Base-by-base conservation (phyloP, 108 stramenopile genomes). In the Cyclotella choctawhatcheeana region DNA sequence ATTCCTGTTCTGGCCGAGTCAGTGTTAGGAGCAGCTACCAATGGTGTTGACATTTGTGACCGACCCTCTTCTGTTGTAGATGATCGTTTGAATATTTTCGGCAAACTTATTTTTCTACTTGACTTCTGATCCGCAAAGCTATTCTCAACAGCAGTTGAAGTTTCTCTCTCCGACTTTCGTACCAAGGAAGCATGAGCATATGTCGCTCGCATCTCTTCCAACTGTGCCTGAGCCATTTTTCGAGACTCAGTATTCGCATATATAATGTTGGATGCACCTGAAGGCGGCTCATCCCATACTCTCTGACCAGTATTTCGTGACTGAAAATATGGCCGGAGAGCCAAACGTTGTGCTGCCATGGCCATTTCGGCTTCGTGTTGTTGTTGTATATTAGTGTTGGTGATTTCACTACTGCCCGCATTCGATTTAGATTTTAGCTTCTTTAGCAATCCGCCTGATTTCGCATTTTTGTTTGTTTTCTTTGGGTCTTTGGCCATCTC, bases 281-380 rank as follows among this genome's bases (percentile, higher is more conserved):
- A 79, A 0, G 92, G 92, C 13, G 89, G 92, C 65, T 93, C 92
- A 62, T 93, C 92, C 92, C 92, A 93, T 1, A 87, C 88, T 17
- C 88, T 73, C 62, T 89, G 64, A 1, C 73, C 69, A 8, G 89
- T 90, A 32, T 84, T 79, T 43, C 44, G 66, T 44, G 89, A 88
- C 59, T 86, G 84, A 65, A 83, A 93, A 71, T 85, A 93, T 24
- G 84, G 83, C 0, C 92, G 88, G 40, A 93, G 67, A n/a, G 73
- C 74, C 21, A 82, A 69, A 7, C 87, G 76, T 35, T 85, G 84
- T 13, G 71, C 72, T 17, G 74, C 69, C 47, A 34, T 45, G 29
- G 66, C 67, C 26, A 63, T 37, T 22, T 78, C 69, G 40, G 69
- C 77, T 30, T 71, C 77, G 48, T 25, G 37, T 31, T 63, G 40